Evolutionary conservation across 768 basidiomycete species (phyloP).

Genomic region (Rhodotorula graminis): DNA sequence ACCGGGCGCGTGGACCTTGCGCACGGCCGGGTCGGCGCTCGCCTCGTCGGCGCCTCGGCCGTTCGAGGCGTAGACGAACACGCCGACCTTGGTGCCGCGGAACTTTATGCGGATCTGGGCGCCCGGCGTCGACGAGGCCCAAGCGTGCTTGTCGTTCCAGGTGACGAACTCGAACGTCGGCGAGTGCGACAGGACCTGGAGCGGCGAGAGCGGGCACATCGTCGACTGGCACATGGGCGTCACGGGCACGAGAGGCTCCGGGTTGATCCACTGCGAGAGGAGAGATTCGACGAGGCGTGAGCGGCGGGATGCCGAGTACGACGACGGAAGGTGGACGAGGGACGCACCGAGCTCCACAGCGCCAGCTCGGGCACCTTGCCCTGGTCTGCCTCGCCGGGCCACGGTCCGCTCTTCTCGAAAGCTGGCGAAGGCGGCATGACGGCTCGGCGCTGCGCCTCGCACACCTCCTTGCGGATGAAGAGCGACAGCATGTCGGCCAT

Average conservation of each 20-base stretch:
- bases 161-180: constrained; percentile 10
- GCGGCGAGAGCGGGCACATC: constrained; percentile 5
- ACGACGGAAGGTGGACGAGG: accelerated
- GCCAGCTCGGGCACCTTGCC: neutral
- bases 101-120: constrained; percentile 19
- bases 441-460: constrained; percentile 6
- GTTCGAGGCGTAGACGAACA: constrained; percentile 27
- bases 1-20: constrained; percentile 6
- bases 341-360: constrained; percentile 20
- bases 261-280: constrained; percentile 14
- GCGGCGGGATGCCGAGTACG: too few relatives aligned
- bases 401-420: neutral
- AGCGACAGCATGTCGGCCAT: constrained; percentile 33
- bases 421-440: neutral
- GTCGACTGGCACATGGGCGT: constrained; percentile 13
- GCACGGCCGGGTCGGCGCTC: neutral
- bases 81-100: constrained; percentile 9
- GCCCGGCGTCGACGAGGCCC: constrained; percentile 9
- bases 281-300: too few relatives aligned
- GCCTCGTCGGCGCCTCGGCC: constrained; percentile 4
- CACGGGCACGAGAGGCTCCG: constrained; percentile 3
- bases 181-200: constrained; percentile 11
- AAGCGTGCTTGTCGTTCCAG: constrained; percentile 31
- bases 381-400: constrained; percentile 9
- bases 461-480: constrained; percentile 28